Conservation (phyloP, 2,329 filamentous ascomycete species). For the Sarocladium oryzae region DNA sequence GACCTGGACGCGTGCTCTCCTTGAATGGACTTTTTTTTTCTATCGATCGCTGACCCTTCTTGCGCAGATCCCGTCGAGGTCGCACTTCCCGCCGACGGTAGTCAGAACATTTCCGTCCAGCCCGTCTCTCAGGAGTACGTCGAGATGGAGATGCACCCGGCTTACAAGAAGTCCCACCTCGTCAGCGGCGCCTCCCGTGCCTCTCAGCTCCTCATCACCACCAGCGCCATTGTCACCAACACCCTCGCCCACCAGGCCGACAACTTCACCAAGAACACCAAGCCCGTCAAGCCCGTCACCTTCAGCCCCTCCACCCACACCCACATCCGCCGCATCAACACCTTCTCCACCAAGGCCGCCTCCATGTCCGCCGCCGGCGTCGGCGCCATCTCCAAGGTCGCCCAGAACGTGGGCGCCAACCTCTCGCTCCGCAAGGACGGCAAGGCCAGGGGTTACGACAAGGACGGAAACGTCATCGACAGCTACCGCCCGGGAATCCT, state of each 20-base stretch:
- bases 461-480: constrained; percentile 58
- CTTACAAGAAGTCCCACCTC: constrained; percentile 81
- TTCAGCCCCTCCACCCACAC: constrained; percentile 82
- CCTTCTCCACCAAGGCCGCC: constrained; percentile 73
- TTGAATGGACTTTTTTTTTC: neutral
- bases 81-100: constrained; percentile 62
- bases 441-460: constrained; percentile 54
- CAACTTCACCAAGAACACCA: constrained; percentile 71
- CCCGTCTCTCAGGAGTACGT: constrained; percentile 66
- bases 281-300: constrained; percentile 77
- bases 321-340: constrained; percentile 82
- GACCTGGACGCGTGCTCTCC: no score
- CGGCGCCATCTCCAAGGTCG: constrained; percentile 72
- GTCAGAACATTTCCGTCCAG: constrained; percentile 56
- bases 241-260: constrained; percentile 72
- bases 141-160: constrained; percentile 73
- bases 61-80: constrained; percentile 69
- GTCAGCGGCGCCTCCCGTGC: constrained; percentile 83
- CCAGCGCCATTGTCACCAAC: constrained; percentile 72
- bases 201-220: constrained; percentile 86
- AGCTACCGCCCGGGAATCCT: constrained; percentile 83
- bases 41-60: neutral
- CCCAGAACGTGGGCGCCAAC: constrained; percentile 82
- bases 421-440: constrained; percentile 50
- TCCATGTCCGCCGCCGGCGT: constrained; percentile 80